Evolutionary conservation across 129 eudicot genomes (phyloP).

Genomic region (Helianthus annuus): HanXRQr2.0-SUNRISE NC_035441.2:173342195-173342694

Average conservation of each 20-base stretch:
- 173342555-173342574: conserved; percentile 19
- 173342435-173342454: neutral
- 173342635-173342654: too few species aligned
- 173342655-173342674: neutral
- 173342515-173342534: neutral
- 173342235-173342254: neutral
- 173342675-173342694: neutral
- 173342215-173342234: neutral
- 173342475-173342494: neutral
- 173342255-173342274: neutral
- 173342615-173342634: neutral
- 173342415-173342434: neutral
- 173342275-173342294: neutral
- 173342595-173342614: conserved; percentile 10
- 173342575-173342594: conserved; percentile 13
- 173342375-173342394: conserved; percentile 18
- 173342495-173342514: neutral
- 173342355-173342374: conserved; percentile 12
- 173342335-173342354: neutral
- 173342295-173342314: neutral
- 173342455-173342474: neutral
- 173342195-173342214: conserved; percentile 14
- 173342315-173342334: conserved; percentile 3
- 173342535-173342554: conserved; percentile 16
- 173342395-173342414: neutral